These are phyloP conservation scores for Strigomonas galati DNA, from an alignment of 208 protist species.

Conservation along the genomic window DNA sequence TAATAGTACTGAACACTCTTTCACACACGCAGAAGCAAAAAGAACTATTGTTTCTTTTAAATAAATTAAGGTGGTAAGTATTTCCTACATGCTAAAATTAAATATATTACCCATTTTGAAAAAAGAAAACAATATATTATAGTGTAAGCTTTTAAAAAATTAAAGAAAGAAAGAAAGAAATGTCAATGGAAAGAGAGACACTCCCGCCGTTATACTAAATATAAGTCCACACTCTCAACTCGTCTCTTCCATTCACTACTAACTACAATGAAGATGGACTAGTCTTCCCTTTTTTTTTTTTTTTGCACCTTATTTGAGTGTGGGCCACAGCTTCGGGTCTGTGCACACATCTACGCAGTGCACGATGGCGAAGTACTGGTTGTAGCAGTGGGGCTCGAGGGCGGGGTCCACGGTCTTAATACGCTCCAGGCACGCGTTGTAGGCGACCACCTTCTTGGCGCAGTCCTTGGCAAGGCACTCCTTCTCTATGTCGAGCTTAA, in stretches of 20 bases:
- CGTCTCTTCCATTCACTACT: background rate
- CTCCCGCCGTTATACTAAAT: background rate
- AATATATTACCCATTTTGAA: background rate
- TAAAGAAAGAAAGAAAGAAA: slow-evolving; percentile 9
- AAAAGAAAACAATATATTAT: slow-evolving; percentile 12
- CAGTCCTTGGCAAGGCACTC: slow-evolving; percentile 63
- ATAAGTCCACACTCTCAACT: background rate
- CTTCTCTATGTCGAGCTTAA: slow-evolving; percentile 76
- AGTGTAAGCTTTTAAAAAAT: background rate
- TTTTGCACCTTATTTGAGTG: slow-evolving; percentile 44
- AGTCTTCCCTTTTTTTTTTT: no score
- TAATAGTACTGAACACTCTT: background rate
- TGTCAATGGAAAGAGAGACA: background rate
- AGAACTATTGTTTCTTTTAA: slow-evolving; percentile 1
- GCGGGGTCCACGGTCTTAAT: slow-evolving; percentile 57
- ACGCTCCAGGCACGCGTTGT: slow-evolving; percentile 73
- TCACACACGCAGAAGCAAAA: background rate
- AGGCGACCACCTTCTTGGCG: slow-evolving; percentile 53
- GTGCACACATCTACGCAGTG: slow-evolving; percentile 82
- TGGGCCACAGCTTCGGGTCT: slow-evolving; percentile 75
- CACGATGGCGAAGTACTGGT: slow-evolving; percentile 78
- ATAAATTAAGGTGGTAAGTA: background rate
- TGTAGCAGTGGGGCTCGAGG: slow-evolving; percentile 75
- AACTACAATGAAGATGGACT: background rate
- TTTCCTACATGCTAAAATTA: background rate